Evolutionary conservation across 495 filamentous ascomycete species (phyloP).

Genomic region (Xylaria acuta): DNA sequence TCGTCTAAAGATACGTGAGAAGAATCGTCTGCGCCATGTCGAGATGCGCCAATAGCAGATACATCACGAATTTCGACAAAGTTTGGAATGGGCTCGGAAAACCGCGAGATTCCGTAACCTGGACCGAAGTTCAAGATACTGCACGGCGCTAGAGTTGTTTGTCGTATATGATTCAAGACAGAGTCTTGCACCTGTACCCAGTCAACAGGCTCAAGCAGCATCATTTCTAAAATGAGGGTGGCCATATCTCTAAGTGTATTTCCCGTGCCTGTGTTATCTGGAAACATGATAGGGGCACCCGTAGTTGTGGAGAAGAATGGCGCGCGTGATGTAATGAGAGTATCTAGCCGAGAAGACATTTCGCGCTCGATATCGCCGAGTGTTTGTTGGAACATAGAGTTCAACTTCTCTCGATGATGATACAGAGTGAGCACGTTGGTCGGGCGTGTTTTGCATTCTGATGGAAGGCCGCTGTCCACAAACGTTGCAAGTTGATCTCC

Average conservation of each 20-base stretch:
- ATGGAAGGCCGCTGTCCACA: conserved; percentile 6
- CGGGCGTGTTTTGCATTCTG: conserved; percentile 16
- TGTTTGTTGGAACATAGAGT: conserved; percentile 11
- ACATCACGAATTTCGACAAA: not conserved
- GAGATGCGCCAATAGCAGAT: not conserved
- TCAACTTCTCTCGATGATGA: conserved; percentile 16
- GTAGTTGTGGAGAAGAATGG: not conserved
- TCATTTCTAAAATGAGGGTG: conserved; percentile 15
- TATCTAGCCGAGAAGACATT: conserved; percentile 8
- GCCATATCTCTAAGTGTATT: not conserved
- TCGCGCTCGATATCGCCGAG: conserved; percentile 10
- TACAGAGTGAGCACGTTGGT: conserved; percentile 25
- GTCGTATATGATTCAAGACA: conserved; percentile 6
- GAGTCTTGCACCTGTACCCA: conserved; percentile 23
- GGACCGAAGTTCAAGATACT: not conserved
- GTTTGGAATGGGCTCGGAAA: not conserved
- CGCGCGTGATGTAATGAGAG: not conserved
- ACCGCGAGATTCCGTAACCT: not conserved
- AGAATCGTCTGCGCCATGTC: not conserved
- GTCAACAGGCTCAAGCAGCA: conserved; percentile 20
- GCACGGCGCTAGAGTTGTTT: not conserved
- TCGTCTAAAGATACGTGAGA: not conserved
- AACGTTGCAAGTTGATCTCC: conserved; percentile 23
- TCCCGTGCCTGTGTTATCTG: not conserved
- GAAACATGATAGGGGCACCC: not conserved